These are phyloP conservation scores for Aspergillus brasiliensis DNA, from an alignment of 2,329 filamentous ascomycete genomes.

Conservation along the genomic window DNA sequence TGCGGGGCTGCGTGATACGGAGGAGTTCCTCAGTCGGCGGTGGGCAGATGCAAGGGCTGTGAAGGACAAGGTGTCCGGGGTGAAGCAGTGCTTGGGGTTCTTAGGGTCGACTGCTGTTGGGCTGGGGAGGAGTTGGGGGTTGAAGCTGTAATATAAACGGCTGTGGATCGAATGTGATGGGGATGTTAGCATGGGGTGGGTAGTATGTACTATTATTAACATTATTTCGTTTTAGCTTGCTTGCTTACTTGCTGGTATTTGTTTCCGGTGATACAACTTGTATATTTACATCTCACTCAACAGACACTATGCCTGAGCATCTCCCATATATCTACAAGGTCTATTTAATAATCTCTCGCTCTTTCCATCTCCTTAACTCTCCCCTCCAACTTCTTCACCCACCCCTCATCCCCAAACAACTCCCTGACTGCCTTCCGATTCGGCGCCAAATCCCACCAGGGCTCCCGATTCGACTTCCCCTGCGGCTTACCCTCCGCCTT, in stretches of 20 bases:
- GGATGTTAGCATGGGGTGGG: not conserved
- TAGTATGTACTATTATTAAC: slow-evolving; percentile 6
- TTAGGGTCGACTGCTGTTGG: slow-evolving; percentile 77
- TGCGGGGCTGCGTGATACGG: slow-evolving; percentile 72
- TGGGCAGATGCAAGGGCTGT: slow-evolving; percentile 68
- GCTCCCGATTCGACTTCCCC: slow-evolving; percentile 11
- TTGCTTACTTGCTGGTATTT: not conserved
- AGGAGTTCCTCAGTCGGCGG: slow-evolving; percentile 75
- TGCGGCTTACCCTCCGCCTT: not conserved
- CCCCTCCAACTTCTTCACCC: slow-evolving; percentile 26
- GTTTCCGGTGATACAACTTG: not conserved
- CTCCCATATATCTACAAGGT: not conserved
- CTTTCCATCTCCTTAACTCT: slow-evolving; percentile 13
- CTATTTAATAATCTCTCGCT: not conserved
- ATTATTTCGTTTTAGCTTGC: not conserved
- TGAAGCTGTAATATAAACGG: slow-evolving; percentile 77
- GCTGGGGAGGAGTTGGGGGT: slow-evolving; percentile 81
- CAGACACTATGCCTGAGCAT: no score
- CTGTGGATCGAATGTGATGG: not conserved
- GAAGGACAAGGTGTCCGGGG: slow-evolving; percentile 62
- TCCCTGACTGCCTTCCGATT: slow-evolving; percentile 33
- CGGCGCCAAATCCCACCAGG: slow-evolving; percentile 37
- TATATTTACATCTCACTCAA: not conserved
- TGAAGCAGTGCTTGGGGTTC: slow-evolving; percentile 80
- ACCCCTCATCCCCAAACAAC: slow-evolving; percentile 29